Base-by-base conservation (phyloP, 2,329 filamentous ascomycete genomes). In the Xylariaceae sp. region DNA sequence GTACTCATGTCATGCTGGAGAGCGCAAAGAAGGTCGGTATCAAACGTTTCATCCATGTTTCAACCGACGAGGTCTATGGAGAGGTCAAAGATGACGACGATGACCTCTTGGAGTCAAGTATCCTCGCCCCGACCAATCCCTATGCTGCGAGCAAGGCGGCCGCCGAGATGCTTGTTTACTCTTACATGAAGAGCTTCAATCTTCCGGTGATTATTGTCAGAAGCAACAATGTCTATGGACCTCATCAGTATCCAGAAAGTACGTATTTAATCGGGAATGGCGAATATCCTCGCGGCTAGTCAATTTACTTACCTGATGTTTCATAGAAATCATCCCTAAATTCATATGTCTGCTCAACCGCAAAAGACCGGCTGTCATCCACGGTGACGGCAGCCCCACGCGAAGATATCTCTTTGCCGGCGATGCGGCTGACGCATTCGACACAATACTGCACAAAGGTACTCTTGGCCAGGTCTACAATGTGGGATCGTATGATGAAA, bases 191-290 rank as follows among this genome's bases (percentile, higher is more conserved):
- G 73, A 89, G 85, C 70, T 91, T 91, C 76, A 87, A 87, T 69
- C 76, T 94, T 9, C 88, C 88, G 1, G 82, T 84, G 50, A 89
- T 92, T 60, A 88, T 91, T 63, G 86, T 91, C 31, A 80, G 88
- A 48, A 87, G 87, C 68, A 92, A 92, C 74, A 92, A 94, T 65
- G 87, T 92, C 32, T 94, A 91, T 65, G 89, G 89, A 0, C 89
- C 89, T 27, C 87, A 91, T 67, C 88, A 92, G 68, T 91, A 86
- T 68, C 88, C 88, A 0, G 88, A 91, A 73, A 91, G 88, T 91
- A 73, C 71, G 86, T 72, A 3, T 44, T 29, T 3, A 34, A 5
- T 5, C 19, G 12, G 44, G 3, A 11, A 12, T 26, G 51, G 9
- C 6, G 40, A 41, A 41, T 44, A 32, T 35, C 29, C 6, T 32